Evolutionary conservation across 2,329 filamentous ascomycete species (phyloP), one percentile per base, ranked within the genome.

Genomic region (Microsporum canis): DNA sequence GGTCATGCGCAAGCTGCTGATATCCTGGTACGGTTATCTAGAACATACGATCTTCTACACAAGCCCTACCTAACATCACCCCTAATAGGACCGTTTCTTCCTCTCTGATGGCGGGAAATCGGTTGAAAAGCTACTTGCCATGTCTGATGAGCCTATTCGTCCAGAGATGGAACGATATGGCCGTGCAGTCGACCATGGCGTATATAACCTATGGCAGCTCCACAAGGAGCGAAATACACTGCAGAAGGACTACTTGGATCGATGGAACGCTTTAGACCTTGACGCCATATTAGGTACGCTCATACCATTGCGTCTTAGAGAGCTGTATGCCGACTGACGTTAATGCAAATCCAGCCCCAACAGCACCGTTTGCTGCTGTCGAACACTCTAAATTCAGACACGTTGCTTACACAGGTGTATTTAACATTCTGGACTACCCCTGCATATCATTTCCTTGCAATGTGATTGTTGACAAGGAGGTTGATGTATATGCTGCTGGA

Each of bases 351-450:
- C 71, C 78, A 61, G 73, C 72, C 12, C 74, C 78, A 1, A 65
- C 73, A 38, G 74, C 75, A 3, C 72, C 77, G 3, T 75, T 75
- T 45, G 73, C 77, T 1, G 75, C 77, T 0, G 71, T 76, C 1
- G 67, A 74, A 10, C 77, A 76, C 5, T 63, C 68, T 5, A 68
- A 76, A 61, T 84, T 77, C 67, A 75, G 73, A 6, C 76, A 79
- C 64, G 74, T 78, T 61, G 78, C 75, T 53, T 80, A 80, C 62
- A 73, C 72, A 0, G 66, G 68, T 1, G 77, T 75, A 5, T 75
- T 83, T 51, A 86, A 85, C 64, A 61, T 82, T 17, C 66, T 85
- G 14, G 82, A 85, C 66, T 85, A 85, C 61, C 80, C 78, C 0
- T 74, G 73, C 38, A 77, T 79, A 0, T 76, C 80, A 1, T 74